Conservation (phyloP, 768 basidiomycete species). For the Amyloporia xantha region DNA sequence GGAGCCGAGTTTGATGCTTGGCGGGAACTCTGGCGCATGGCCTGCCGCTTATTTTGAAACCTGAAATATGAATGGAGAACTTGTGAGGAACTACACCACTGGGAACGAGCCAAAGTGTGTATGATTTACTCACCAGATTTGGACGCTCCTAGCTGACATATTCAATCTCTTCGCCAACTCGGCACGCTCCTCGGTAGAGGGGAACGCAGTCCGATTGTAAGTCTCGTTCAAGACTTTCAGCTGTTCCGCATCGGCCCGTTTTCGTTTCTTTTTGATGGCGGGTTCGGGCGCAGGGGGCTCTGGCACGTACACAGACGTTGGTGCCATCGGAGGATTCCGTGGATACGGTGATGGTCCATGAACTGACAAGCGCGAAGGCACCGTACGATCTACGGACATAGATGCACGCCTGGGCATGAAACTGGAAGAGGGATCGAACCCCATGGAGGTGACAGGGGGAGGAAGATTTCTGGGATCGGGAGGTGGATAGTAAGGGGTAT, state of each 20-base stretch:
- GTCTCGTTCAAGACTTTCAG: constrained; percentile 77
- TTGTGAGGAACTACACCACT: too few species aligned
- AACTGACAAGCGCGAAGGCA: constrained; percentile 14
- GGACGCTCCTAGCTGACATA: constrained; percentile 81
- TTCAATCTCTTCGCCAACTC: constrained; percentile 69
- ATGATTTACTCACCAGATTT: constrained; percentile 59
- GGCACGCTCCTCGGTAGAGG: constrained; percentile 81
- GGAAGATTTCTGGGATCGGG: constrained; percentile 31
- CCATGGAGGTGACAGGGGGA: constrained; percentile 15
- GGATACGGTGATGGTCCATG: constrained; percentile 51
- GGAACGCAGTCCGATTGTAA: constrained; percentile 77
- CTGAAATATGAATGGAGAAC: constrained; percentile 33
- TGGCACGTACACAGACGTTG: constrained; percentile 14
- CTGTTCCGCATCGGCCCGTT: constrained; percentile 76
- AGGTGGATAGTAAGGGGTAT: constrained; percentile 26
- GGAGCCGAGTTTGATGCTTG: constrained; percentile 43
- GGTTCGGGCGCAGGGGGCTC: constrained; percentile 39
- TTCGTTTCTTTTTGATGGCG: constrained; percentile 83
- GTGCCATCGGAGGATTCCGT: constrained; percentile 26
- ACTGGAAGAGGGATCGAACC: constrained; percentile 12
- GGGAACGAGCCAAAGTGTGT: constrained; percentile 12
- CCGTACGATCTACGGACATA: constrained; percentile 25
- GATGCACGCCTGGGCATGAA: constrained; percentile 28
- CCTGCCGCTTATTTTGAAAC: constrained; percentile 86
- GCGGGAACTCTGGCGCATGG: constrained; percentile 72